Conservation (phyloP, 23 red algal genomes). For the Gracilaria caudata region DNA sequence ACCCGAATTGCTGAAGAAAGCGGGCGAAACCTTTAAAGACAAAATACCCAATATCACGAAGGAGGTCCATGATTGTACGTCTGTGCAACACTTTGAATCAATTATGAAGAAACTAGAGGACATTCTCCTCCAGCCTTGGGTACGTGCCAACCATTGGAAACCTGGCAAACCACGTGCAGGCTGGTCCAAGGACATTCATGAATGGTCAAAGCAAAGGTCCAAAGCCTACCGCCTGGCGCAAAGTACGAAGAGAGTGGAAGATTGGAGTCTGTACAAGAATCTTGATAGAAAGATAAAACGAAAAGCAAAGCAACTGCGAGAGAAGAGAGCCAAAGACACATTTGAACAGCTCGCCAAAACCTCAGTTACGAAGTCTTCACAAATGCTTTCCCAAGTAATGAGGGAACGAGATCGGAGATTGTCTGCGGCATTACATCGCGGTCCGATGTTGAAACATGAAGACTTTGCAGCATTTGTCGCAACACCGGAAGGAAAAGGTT, state of each 20-base stretch:
- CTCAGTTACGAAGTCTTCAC: background rate
- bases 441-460: background rate
- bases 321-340: background rate
- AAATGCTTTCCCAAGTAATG: background rate
- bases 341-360: background rate
- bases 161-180: background rate
- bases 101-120: background rate
- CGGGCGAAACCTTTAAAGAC: background rate
- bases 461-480: background rate
- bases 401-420: background rate
- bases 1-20: background rate
- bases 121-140: conserved; percentile 1
- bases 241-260: background rate
- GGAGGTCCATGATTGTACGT: background rate
- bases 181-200: conserved; percentile 3
- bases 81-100: background rate
- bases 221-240: background rate
- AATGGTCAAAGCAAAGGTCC: conserved; percentile 7
- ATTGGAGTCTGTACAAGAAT: background rate
- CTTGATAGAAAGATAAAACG: conserved; percentile 3
- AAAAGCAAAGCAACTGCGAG: conserved; percentile 11
- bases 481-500: conserved; percentile 11
- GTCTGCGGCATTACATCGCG: background rate
- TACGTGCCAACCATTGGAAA: background rate
- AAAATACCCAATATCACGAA: conserved; percentile 7